A percentile compares a stretch with the other conserved stretches of the same genome.
Conservation (phyloP, 495 filamentous ascomycete genomes). For the Podospora didyma region DNA sequence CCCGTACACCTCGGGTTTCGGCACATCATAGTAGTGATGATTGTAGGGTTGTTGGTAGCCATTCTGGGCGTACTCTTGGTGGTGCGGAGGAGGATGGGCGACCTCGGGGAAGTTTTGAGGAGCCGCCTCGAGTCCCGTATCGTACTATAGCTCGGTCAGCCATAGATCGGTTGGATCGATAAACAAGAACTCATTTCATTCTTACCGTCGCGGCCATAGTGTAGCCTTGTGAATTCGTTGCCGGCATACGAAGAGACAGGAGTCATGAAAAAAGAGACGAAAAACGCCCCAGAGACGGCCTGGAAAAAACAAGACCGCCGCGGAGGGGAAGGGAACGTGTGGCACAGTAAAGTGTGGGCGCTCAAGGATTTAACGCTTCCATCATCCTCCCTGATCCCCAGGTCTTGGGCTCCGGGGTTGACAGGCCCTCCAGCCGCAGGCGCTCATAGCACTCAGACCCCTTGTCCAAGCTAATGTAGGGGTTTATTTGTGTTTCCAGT, state of each 20-base stretch:
- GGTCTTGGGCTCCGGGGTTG: too few species aligned
- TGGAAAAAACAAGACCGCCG: neutral
- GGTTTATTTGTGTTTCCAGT: too few species aligned
- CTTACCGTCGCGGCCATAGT: slow-evolving; percentile 21
- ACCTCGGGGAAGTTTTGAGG: slow-evolving; percentile 37
- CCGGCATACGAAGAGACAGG: slow-evolving; percentile 10
- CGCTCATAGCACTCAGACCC: too few species aligned
- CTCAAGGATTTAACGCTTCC: too few species aligned
- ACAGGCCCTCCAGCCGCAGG: too few species aligned
- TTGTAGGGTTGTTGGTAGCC: slow-evolving; percentile 4
- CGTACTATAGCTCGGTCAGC: slow-evolving; percentile 17
- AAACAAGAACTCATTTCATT: neutral
- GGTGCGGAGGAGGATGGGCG: too few species aligned
- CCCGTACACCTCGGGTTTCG: slow-evolving; percentile 5
- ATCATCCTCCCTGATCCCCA: too few species aligned
- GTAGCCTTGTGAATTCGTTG: slow-evolving; percentile 13
- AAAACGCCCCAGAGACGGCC: neutral
- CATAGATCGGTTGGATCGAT: neutral
- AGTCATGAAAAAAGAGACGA: neutral
- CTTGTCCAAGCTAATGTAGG: too few species aligned
- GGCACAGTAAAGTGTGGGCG: too few species aligned
- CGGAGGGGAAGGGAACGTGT: too few species aligned
- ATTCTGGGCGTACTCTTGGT: slow-evolving; percentile 1
- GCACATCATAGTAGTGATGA: neutral
- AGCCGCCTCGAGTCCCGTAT: slow-evolving; percentile 38